Base-by-base conservation (phyloP, 2,329 filamentous ascomycete species). In the Apiospora marii region DNA sequence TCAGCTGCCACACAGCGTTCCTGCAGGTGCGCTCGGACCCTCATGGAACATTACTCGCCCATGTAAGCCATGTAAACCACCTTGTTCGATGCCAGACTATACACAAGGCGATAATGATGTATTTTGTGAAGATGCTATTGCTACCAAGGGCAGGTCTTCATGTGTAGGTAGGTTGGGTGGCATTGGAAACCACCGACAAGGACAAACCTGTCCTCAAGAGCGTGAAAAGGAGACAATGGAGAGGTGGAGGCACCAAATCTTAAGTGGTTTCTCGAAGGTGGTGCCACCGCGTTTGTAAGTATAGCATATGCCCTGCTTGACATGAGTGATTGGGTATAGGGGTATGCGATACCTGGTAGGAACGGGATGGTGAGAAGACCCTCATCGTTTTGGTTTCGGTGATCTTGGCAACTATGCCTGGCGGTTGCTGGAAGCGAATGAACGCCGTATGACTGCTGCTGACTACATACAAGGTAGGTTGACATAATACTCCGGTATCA, bases 11-110 rank as follows among this genome's bases (percentile, higher is more conserved):
- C 58, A 16, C 58, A 61, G 58, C 34, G 34, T 64, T 64, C 34
- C 34, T 64, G 58, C 19, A 41, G n/a, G 58, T 10, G 58, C 34
- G 58, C 58, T 64, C 58, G 58, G 58, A 19, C 53, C 53, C 53
- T 14, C 16, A 22, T 22, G 30, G 34, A 34, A 64, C 58, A 64
- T 64, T 64, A 41, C 58, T 64, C 58, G 34, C 58, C 41, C 34
- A 41, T 64, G 53, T 30, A 61, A 61, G 22, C 30, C 53, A 37
- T 53, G 14, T 37, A 58, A 58, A 58, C 51, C 51, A 34, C 16
- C 51, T 58, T 14, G 27, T 58, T 13, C 51, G 51, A 58, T 30
- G 27, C 51, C 27, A 16, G 51, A 58, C 27, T 58, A 58, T 30
- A 58, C 51, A 30, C 16, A 58, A 27, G 51, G 27, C 14, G 51